Base-by-base conservation (phyloP, 805 yeast genomes). In the Ogataea paradorogensis region DNA sequence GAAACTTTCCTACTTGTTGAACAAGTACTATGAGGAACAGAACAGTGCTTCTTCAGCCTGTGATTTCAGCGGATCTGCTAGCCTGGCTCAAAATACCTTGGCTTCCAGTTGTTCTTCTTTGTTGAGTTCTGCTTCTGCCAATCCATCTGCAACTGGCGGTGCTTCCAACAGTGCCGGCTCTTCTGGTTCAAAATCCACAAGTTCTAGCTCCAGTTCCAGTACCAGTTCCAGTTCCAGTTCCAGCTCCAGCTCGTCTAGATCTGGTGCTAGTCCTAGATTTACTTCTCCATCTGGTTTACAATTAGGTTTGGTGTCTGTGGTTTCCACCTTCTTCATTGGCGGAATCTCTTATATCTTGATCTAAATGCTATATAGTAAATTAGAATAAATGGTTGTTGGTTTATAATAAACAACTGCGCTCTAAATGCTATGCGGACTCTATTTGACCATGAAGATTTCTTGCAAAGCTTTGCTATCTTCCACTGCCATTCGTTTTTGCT, bases 401-500 rank as follows among this genome's bases (percentile, higher is more conserved):
- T 27, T 33, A 23, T 16, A 18, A 23, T 16, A 18, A 18, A 28
- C 16, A 20, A 15, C 15, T 32, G 42, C 42, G 42, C 36, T 38
- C 36, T 22, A 8, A 8, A 39, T 39, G 37, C 35, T 20, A 30
- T 35, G 33, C 38, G 21, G 30, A 15, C 18, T 25, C 43, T 50
- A 61, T 49, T 53, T 52, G 33, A 89, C 77, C 97, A 91, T 91
- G 58, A 91, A 86, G 42, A 91, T 91, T 63, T 91, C 98, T 52
- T 86, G 88, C 46, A 91, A 71, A 10, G 96, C 89, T 60, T 87
- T 81, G 2, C 84, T 74, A 59, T 91, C 98, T 80, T 84, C 77
- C 0, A 90, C 88, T 1, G 97, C 91, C 9, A 95, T 93, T 53
- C 93, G 75, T 60, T 91, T 91, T 61, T 89, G 95, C 50, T 74